These are phyloP conservation scores for Tetradesmus obliquus DNA, from an alignment of 139 green algal species.

Conservation along the genomic window DNA sequence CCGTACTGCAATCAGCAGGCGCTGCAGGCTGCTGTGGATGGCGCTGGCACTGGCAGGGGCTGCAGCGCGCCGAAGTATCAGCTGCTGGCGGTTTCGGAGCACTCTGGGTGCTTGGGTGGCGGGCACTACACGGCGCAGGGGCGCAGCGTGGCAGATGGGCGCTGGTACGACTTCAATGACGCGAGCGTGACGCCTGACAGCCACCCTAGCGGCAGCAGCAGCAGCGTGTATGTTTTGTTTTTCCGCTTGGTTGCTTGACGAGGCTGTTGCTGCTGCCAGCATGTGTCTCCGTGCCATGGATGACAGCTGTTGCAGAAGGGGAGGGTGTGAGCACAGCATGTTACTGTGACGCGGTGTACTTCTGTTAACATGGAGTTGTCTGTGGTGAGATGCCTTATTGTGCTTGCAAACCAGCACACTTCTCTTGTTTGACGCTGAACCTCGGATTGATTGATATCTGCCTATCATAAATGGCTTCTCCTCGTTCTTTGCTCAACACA, in stretches of 20 bases:
- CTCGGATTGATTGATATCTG: not conserved
- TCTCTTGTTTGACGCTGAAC: not conserved
- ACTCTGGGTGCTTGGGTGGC: slow-evolving; percentile 72
- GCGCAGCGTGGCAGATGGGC: slow-evolving; percentile 41
- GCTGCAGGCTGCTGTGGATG: slow-evolving; percentile 29
- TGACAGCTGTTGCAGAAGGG: not conserved
- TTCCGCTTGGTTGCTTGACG: slow-evolving; percentile 54
- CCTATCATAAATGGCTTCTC: not conserved
- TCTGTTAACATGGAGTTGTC: no score
- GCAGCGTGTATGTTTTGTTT: slow-evolving; percentile 73
- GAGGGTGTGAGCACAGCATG: not conserved
- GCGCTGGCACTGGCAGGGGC: not conserved
- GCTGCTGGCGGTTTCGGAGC: slow-evolving; percentile 66
- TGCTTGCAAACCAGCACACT: not conserved
- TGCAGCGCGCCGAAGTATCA: slow-evolving; percentile 58
- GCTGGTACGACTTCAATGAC: slow-evolving; percentile 78
- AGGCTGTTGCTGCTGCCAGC: not conserved
- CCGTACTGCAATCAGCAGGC: slow-evolving; percentile 68
- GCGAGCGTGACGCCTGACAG: slow-evolving; percentile 41
- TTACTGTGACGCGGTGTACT: not conserved
- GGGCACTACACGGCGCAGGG: slow-evolving; percentile 78
- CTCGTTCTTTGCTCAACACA: not conserved
- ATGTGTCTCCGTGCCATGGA: not conserved
- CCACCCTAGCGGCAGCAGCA: slow-evolving; percentile 29
- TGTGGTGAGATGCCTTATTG: not conserved